phyloP scores from a whole-genome alignment of 106 monocot genomes.

The Allium cepa region DNA sequence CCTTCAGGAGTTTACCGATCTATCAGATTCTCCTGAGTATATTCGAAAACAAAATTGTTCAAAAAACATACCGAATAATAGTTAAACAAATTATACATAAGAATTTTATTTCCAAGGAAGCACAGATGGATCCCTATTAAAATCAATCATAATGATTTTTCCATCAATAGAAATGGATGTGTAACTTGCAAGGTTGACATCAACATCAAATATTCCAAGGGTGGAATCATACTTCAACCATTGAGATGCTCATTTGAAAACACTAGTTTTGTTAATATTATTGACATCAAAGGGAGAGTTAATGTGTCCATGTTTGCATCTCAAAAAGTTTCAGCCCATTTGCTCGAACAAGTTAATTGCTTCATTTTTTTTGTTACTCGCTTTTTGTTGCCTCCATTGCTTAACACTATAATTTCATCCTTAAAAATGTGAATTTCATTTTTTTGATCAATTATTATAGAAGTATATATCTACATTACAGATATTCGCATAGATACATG shows the following conservation, averaged over 20 bases:
- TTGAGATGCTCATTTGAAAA: constrained; percentile 92
- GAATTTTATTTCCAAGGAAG: too few species aligned
- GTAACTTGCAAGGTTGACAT: constrained; percentile 72
- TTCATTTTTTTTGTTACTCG: constrained; percentile 72
- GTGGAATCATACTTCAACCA: constrained; percentile 97
- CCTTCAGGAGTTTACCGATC: too few species aligned
- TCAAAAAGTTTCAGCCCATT: constrained; percentile 90
- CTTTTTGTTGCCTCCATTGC: constrained; percentile 23
- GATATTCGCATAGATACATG: too few species aligned
- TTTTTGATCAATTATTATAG: too few species aligned
- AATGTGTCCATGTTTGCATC: constrained; percentile 92
- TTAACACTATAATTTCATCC: too few species aligned
- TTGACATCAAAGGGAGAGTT: constrained; percentile 81
- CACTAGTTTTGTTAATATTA: constrained; percentile 94
- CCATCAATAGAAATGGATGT: constrained; percentile 81
- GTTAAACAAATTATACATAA: too few species aligned
- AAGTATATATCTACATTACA: not conserved
- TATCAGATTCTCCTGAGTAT: too few species aligned
- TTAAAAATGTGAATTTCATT: too few species aligned
- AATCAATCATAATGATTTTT: constrained; percentile 80
- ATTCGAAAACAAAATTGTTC: too few species aligned
- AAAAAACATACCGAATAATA: too few species aligned
- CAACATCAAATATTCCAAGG: constrained; percentile 93
- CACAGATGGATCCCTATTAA: constrained; percentile 68
- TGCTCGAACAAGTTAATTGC: constrained; percentile 94